Percentiles rank a stretch among this genome's conserved stretches.
These are phyloP conservation scores for Coriolopsis trogii DNA, from an alignment of 1,284 basidiomycete species.

Conservation along the genomic window DNA sequence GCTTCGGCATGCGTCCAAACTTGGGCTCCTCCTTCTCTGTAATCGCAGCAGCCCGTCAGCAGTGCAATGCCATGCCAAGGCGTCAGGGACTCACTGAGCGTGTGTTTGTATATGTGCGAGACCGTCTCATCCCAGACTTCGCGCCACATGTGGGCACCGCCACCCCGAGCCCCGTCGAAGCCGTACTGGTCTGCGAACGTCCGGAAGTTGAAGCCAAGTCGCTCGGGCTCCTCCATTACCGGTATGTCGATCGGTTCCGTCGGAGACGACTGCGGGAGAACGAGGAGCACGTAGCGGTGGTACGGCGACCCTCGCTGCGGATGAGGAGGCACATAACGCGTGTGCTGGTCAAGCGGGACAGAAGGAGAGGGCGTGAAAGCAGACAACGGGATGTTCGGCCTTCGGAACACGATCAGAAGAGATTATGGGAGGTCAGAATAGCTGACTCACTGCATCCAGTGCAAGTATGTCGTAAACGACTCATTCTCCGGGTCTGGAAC, in stretches of 20 bases:
- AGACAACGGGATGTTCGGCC: slow-evolving; percentile 82
- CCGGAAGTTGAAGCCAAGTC: slow-evolving; percentile 67
- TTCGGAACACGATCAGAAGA: slow-evolving; percentile 33
- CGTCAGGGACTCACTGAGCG: slow-evolving; percentile 60
- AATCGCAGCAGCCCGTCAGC: slow-evolving; percentile 9
- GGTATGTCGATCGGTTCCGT: slow-evolving; percentile 43
- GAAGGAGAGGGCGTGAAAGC: slow-evolving; percentile 51
- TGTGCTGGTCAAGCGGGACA: slow-evolving; percentile 50
- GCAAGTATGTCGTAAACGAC: slow-evolving; percentile 76
- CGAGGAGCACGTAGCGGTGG: slow-evolving; percentile 81
- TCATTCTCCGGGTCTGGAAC: slow-evolving; percentile 72
- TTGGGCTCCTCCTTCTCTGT: slow-evolving; percentile 65
- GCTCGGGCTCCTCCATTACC: slow-evolving; percentile 39
- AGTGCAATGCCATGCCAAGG: too few species aligned
- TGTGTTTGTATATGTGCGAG: slow-evolving; percentile 64
- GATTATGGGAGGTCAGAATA: slow-evolving; percentile 3
- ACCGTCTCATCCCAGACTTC: slow-evolving; percentile 76
- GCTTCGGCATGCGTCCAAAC: slow-evolving; percentile 58
- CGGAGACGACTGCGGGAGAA: slow-evolving; percentile 68
- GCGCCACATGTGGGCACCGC: slow-evolving; percentile 86
- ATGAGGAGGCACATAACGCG: slow-evolving; percentile 84
- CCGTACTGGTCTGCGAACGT: slow-evolving; percentile 59
- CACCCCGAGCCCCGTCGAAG: slow-evolving; percentile 56
- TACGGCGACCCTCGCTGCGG: slow-evolving; percentile 85
- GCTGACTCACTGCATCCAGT: slow-evolving; percentile 79